phyloP scores from a whole-genome alignment of 371 early-diverging fungal genomes.

The Mucor plumbeus region DNA sequence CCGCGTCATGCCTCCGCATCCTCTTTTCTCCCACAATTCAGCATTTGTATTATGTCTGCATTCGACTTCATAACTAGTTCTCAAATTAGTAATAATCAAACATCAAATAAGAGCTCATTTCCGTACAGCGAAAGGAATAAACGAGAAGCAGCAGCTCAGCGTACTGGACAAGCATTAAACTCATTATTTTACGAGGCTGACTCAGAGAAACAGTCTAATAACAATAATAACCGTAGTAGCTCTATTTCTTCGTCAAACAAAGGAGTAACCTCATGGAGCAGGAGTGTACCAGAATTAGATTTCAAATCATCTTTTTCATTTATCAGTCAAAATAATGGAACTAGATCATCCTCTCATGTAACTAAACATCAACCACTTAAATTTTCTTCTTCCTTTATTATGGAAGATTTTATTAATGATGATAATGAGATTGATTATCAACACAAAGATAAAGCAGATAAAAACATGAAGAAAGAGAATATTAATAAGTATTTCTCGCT shows the following conservation, averaged over 20 bases:
- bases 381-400: conserved; percentile 1
- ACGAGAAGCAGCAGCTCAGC: not conserved
- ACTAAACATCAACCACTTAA: not conserved
- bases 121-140: not conserved
- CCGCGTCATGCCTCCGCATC: not conserved
- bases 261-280: not conserved
- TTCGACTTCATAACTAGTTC: not conserved
- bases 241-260: not conserved
- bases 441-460: not conserved
- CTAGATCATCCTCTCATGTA: not conserved
- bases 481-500: not conserved
- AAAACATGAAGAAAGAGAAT: not conserved
- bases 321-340: not conserved
- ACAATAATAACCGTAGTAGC: not conserved
- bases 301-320: not conserved
- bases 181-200: not conserved
- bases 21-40: not conserved
- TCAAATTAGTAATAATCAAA: not conserved
- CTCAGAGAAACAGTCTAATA: not conserved
- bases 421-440: not conserved
- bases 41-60: not conserved
- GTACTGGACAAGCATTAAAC: not conserved
- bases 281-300: not conserved
- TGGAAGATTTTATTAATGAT: not conserved
- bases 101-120: not conserved